Base-by-base conservation (phyloP, 1,139 yeast genomes). In the Pichia sp. region DNA sequence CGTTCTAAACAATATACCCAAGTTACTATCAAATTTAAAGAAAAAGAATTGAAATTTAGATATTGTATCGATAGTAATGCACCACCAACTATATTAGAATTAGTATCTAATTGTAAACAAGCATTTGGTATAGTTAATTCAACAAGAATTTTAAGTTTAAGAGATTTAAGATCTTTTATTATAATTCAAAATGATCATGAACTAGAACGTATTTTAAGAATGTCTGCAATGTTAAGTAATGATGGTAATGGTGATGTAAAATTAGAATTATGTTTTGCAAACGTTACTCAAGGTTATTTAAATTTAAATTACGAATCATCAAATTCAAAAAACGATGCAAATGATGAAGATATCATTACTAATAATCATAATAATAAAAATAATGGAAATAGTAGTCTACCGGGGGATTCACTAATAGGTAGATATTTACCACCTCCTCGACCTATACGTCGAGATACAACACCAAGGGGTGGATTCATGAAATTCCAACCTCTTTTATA, bases 71-170 rank as follows among this genome's bases (percentile, higher is more conserved):
- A 63, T 21, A 72, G 72, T 38, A 73, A 79, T 13, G 78, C 89
- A 0, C 80, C 88, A 3, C 95, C 89, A 6, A 77, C 83, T 6
- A 65, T 74, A 44, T 54, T 72, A 15, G 95, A 85, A 56, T 62
- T 85, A 18, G 56, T 83, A 18, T 84, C 81, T 42, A 84, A 84
- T 56, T 86, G 85, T 18, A 75, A 76, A 46, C 66, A 70, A 40
- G 88, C 87, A 14, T 85, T 85, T 59, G 72, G 74, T 13, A 64
- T 74, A 51, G 57, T 63, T n/a, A 57, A 61, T 22, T 59, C 60
- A 28, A 47, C 50, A 15, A 61, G 68, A 35, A 57, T 63, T 23
- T 54, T 72, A 10, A 52, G 51, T 33, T 45, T 60, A 14, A 45
- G 50, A 36, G 49, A 60, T 45, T 22, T 40, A 13, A 47, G 47